Percentiles rank a stretch among this genome's conserved stretches.
Conservation (phyloP, 2,329 filamentous ascomycete species). For the Stagonosporopsis rhizophila region DNA sequence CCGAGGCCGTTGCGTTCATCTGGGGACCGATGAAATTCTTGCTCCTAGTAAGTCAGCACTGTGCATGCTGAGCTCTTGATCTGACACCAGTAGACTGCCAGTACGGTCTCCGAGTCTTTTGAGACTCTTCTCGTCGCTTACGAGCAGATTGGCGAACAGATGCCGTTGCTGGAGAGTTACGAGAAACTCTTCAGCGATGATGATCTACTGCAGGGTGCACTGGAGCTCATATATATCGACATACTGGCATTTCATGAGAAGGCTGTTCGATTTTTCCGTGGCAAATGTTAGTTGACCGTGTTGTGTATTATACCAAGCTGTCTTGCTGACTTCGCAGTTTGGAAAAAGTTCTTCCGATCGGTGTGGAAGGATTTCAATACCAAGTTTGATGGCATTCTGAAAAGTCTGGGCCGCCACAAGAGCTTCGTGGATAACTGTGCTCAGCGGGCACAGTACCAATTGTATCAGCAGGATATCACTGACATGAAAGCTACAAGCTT, state of each 20-base stretch:
- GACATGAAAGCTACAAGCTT: neutral
- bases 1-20: constrained; percentile 42
- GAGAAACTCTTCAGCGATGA: constrained; percentile 39
- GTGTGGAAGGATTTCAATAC: constrained; percentile 41
- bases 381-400: constrained; percentile 39
- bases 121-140: constrained; percentile 51
- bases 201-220: constrained; percentile 38
- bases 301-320: neutral
- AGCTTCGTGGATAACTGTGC: constrained; percentile 35
- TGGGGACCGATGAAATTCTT: constrained; percentile 51
- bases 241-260: constrained; percentile 50
- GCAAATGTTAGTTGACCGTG: constrained; percentile 16
- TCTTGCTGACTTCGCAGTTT: constrained; percentile 19
- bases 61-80: neutral
- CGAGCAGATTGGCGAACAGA: constrained; percentile 48
- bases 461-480: neutral
- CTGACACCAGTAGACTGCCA: constrained; percentile 32
- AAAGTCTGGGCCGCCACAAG: constrained; percentile 35
- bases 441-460: neutral
- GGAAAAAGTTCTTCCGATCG: constrained; percentile 29
- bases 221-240: constrained; percentile 49
- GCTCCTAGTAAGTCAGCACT: constrained; percentile 30
- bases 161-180: constrained; percentile 48
- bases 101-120: constrained; percentile 44
- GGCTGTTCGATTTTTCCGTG: constrained; percentile 40